Evolutionary conservation across 2,329 filamentous ascomycete genomes (phyloP).

Genomic region (Colletotrichum godetiae): DNA sequence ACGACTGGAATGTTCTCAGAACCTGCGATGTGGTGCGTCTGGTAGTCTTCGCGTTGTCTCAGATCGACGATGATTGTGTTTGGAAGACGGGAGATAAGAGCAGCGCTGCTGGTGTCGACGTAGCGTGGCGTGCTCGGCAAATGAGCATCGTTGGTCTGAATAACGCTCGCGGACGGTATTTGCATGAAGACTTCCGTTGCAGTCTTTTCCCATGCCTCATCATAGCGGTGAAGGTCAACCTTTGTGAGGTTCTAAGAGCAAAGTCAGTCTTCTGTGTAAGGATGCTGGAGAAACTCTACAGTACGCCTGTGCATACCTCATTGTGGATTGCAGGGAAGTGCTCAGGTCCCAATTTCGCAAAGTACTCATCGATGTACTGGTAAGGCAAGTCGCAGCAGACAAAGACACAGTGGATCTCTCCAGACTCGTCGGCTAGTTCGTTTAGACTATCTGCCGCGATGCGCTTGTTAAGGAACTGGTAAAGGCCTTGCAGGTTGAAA

Average conservation of each 20-base stretch:
- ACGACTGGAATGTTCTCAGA: conserved; percentile 58
- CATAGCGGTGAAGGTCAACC: conserved; percentile 65
- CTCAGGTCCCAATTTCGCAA: conserved; percentile 61
- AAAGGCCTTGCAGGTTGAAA: conserved; percentile 65
- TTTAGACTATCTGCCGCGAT: conserved; percentile 57
- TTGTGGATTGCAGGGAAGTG: conserved; percentile 61
- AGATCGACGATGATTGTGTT: conserved; percentile 56
- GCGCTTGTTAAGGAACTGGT: conserved; percentile 60
- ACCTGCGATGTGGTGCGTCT: conserved; percentile 53
- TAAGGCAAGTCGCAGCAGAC: conserved; percentile 73
- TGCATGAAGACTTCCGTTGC: conserved; percentile 50
- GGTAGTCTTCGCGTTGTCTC: conserved; percentile 54
- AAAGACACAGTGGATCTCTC: conserved; percentile 65
- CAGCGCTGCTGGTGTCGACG: conserved; percentile 9
- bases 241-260: conserved; percentile 52
- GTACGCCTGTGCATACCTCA: conserved; percentile 43
- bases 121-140: conserved; percentile 21
- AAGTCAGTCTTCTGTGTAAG: neutral
- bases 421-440: conserved; percentile 56
- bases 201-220: conserved; percentile 64
- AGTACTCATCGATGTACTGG: conserved; percentile 71
- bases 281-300: accelerated
- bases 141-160: neutral
- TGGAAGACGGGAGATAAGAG: conserved; percentile 30
- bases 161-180: neutral